A percentile compares a stretch with the other conserved stretches of the same genome.
Evolutionary conservation across 495 filamentous ascomycete genomes (phyloP).

Genomic region (Bombardia bombarda): DNA sequence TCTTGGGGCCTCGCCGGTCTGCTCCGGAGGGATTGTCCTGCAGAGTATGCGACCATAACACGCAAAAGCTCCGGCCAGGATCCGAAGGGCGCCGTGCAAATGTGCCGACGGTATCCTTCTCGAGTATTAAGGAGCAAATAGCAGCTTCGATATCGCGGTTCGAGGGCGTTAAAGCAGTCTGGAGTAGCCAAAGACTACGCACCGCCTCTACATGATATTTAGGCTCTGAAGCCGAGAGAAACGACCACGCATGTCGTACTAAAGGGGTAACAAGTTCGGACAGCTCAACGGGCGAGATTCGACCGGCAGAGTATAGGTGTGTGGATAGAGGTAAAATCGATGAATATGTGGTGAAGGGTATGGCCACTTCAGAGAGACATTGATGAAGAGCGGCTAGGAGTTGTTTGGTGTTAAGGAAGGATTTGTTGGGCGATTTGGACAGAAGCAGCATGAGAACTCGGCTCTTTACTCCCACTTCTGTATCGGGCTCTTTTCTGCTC

Average conservation of each 20-base stretch:
- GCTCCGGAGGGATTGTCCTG: conserved; percentile 45
- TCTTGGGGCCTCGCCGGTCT: conserved; percentile 41
- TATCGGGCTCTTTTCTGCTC: conserved; percentile 22
- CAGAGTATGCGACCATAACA: conserved; percentile 74
- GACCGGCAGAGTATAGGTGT: conserved; percentile 51
- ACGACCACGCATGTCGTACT: conserved; percentile 66
- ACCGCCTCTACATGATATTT: conserved; percentile 93
- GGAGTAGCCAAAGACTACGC: conserved; percentile 75
- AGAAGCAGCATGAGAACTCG: conserved; percentile 51
- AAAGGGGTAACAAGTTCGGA: conserved; percentile 59
- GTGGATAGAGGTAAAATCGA: conserved; percentile 56
- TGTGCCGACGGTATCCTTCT: conserved; percentile 39
- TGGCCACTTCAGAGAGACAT: conserved; percentile 24
- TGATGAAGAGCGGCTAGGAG: conserved; percentile 50
- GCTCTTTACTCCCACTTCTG: conserved; percentile 34
- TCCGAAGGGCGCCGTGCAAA: conserved; percentile 47
- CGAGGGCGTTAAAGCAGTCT: conserved; percentile 46
- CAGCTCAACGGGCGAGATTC: conserved; percentile 48
- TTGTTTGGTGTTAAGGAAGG: conserved; percentile 42
- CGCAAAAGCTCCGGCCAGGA: conserved; percentile 55
- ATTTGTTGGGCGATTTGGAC: conserved; percentile 46
- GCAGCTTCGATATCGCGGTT: conserved; percentile 66
- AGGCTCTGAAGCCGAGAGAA: conserved; percentile 68
- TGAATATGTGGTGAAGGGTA: conserved; percentile 45
- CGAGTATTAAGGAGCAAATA: conserved; percentile 65